Evolutionary conservation across 2,329 filamentous ascomycete genomes (phyloP).

Genomic region (Plectosphaerella cucumerina): DNA sequence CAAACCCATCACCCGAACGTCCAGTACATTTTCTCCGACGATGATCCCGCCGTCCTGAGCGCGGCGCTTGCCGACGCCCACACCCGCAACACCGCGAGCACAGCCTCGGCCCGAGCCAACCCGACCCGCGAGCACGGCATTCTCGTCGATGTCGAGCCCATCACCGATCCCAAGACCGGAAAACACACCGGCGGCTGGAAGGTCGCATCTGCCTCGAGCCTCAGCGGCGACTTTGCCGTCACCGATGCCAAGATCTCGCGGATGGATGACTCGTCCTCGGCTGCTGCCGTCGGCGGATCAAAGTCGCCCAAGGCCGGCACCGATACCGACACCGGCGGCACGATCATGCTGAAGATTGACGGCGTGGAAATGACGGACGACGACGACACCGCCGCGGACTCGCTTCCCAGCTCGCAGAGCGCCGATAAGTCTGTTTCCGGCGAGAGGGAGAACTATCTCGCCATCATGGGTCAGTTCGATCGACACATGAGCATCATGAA

Average conservation of each 20-base stretch:
- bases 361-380: slow-evolving; percentile 36
- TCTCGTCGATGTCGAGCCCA: slow-evolving; percentile 49
- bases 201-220: slow-evolving; percentile 66
- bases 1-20: slow-evolving; percentile 75
- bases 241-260: slow-evolving; percentile 40
- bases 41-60: slow-evolving; percentile 75
- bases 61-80: slow-evolving; percentile 48
- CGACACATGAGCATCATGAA: slow-evolving; percentile 51
- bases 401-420: slow-evolving; percentile 20
- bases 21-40: slow-evolving; percentile 91
- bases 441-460: slow-evolving; percentile 43
- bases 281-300: not conserved
- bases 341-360: slow-evolving; percentile 59
- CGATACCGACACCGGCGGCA: slow-evolving; percentile 15
- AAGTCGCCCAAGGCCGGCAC: slow-evolving; percentile 18
- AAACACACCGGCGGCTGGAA: slow-evolving; percentile 31
- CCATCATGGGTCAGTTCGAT: slow-evolving; percentile 53
- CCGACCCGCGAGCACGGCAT: slow-evolving; percentile 22
- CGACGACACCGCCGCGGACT: slow-evolving; percentile 13
- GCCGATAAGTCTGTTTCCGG: slow-evolving; percentile 19
- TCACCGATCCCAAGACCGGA: slow-evolving; percentile 20
- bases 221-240: slow-evolving; percentile 70
- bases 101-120: slow-evolving; percentile 18
- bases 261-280: slow-evolving; percentile 26
- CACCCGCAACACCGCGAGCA: slow-evolving; percentile 16